A percentile compares a stretch with the other conserved stretches of the same genome.
Evolutionary conservation across 2,329 filamentous ascomycete genomes (phyloP).

Genomic region (Ophiostoma populinum): DNA sequence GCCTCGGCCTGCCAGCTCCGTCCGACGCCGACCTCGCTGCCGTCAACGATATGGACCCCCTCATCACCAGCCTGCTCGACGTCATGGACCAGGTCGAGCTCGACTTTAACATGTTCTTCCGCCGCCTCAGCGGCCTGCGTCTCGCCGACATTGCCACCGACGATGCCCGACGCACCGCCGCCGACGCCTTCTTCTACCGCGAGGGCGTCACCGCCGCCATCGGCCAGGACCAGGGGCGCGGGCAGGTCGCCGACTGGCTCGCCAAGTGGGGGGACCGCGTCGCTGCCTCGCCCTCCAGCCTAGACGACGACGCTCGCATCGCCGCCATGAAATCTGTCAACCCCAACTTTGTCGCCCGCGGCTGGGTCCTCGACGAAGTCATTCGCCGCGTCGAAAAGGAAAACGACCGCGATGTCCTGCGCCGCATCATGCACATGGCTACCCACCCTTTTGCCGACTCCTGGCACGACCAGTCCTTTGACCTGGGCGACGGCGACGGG

Average conservation of each 20-base stretch:
- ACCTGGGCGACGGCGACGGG: conserved; percentile 16
- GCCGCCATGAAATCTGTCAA: conserved; percentile 71
- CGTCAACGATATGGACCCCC: conserved; percentile 60
- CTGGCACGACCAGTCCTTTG: conserved; percentile 40
- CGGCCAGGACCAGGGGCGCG: conserved; percentile 42
- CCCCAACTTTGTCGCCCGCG: conserved; percentile 78
- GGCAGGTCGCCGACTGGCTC: conserved; percentile 62
- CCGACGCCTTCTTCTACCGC: conserved; percentile 61
- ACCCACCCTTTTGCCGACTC: conserved; percentile 68
- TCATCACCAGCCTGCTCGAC: conserved; percentile 74
- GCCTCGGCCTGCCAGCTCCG: conserved; percentile 45
- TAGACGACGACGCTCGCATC: conserved; percentile 43
- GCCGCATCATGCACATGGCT: conserved; percentile 65
- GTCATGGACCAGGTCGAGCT: conserved; percentile 65
- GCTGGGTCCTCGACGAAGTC: conserved; percentile 86
- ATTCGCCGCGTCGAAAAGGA: conserved; percentile 78
- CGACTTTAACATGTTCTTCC: conserved; percentile 91
- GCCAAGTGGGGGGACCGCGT: conserved; percentile 57
- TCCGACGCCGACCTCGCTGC: conserved; percentile 22
- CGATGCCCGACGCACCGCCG: conserved; percentile 43
- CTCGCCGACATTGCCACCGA: conserved; percentile 47
- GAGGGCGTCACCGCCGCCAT: conserved; percentile 45
- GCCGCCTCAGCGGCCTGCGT: conserved; percentile 50
- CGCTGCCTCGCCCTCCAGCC: conserved; percentile 38
- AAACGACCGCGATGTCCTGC: conserved; percentile 62